A percentile compares a stretch with the other conserved stretches of the same genome.
phyloP scores from a whole-genome alignment of 169 alveolate genomes.

The Plasmodium coatneyi region DNA sequence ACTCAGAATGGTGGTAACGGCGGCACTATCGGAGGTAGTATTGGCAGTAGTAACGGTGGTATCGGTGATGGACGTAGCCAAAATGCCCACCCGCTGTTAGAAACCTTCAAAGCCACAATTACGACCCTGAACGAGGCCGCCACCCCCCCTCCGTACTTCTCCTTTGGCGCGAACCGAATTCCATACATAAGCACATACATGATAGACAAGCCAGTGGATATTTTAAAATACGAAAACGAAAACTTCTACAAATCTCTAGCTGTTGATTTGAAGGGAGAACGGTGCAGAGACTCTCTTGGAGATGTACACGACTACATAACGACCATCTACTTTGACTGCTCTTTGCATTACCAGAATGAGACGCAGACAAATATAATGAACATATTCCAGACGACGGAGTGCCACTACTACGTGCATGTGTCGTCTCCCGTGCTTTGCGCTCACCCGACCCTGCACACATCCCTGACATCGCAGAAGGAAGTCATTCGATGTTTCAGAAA shows the following conservation, averaged over 20 bases:
- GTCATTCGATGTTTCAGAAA: slow-evolving; percentile 57
- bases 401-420: slow-evolving; percentile 71
- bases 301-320: slow-evolving; percentile 54
- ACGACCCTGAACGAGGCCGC: neutral
- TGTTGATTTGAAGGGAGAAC: slow-evolving; percentile 65
- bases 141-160: slow-evolving; percentile 1
- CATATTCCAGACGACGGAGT: slow-evolving; percentile 63
- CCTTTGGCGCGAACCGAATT: neutral
- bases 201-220: slow-evolving; percentile 56
- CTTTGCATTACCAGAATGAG: slow-evolving; percentile 49
- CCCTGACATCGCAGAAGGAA: slow-evolving; percentile 35
- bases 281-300: slow-evolving; percentile 48
- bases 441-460: slow-evolving; percentile 52
- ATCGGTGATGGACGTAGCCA: neutral
- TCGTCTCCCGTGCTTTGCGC: slow-evolving; percentile 70
- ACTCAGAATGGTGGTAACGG: neutral
- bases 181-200: slow-evolving; percentile 70
- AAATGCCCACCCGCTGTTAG: neutral
- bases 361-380: slow-evolving; percentile 44
- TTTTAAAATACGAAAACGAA: slow-evolving; percentile 34
- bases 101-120: neutral
- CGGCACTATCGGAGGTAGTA: neutral
- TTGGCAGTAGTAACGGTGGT: neutral
- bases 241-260: slow-evolving; percentile 71
- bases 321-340: slow-evolving; percentile 70